Base-by-base conservation (phyloP, 371 early-diverging fungal species). In the Rhizopus arrhizus region DNA sequence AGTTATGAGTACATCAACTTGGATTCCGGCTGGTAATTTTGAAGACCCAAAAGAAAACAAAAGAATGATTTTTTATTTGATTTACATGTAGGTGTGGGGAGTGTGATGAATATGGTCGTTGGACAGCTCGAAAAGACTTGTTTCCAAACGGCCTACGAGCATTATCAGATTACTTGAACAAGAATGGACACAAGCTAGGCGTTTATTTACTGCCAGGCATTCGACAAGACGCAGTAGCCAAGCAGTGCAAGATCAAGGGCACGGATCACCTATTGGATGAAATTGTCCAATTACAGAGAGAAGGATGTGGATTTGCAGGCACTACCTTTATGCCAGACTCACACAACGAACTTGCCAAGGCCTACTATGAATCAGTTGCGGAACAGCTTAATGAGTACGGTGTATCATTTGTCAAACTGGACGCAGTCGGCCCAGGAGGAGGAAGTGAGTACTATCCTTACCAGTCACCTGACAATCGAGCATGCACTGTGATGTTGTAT, bases 11-110 rank as follows among this genome's bases (percentile, higher is more conserved):
- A 73, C 36, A 78, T 78, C 29, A 78, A 78, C 45, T 9, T 78
- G 16, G 79, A 78, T 64, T 75, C 79, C 35, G 79, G 79, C 63
- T 78, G 78, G 77, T 77, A 73, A 22, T 22, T 58, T 33, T 6
- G 13, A 15, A 52, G 2, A 13, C 5, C 4, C 12, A 40, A 55
- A 50, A 61, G 22, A 40, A 42, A 53, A 40, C 15, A 53, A 35
- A 49, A 11, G 32, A 28, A n/a, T 4, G 38, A 22, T 29, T 8
- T 48, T n/a, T 52, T n/a, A 52, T 31, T 32, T 16, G 9, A 29
- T 34, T 51, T 10, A 2, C 6, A 6, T 29, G 43, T 55, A 77
- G 78, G 79, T 69, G 68, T 33, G 66, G 72, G 36, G 60, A 62
- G 3, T 71, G 65, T 47, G 79, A 78, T 45, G 71, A 71, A 61